These are phyloP conservation scores for Exophiala calicioides DNA, from an alignment of 2,329 filamentous ascomycete genomes.

Conservation along the genomic window DNA sequence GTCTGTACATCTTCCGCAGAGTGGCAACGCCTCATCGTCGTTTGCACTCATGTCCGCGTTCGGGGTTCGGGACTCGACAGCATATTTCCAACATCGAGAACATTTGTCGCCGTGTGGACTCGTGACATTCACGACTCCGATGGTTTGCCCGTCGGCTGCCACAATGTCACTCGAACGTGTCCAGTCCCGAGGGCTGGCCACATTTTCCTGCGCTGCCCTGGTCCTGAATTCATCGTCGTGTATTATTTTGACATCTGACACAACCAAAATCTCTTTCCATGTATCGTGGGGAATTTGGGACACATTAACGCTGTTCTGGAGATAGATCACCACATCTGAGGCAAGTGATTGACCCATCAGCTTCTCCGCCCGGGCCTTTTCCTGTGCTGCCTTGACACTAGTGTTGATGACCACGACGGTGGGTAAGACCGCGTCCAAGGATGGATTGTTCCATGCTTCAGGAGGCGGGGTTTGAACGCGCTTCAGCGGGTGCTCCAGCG, in stretches of 20 bases:
- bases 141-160: constrained; percentile 5
- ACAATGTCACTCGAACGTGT: constrained; percentile 16
- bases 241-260: constrained; percentile 18
- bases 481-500: constrained; percentile 48
- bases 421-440: constrained; percentile 31
- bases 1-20: constrained; percentile 25
- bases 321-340: constrained; percentile 58
- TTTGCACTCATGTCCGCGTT: background rate
- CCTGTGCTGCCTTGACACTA: constrained; percentile 71
- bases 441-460: constrained; percentile 34
- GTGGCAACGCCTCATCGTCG: constrained; percentile 4
- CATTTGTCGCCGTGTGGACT: constrained; percentile 61
- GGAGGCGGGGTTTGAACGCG: constrained; percentile 38
- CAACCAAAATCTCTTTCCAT: constrained; percentile 28
- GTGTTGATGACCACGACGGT: constrained; percentile 55
- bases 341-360: constrained; percentile 79
- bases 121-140: constrained; percentile 13
- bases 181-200: constrained; percentile 11
- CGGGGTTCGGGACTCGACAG: constrained; percentile 35
- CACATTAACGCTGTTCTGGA: constrained; percentile 10
- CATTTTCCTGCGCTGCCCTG: background rate
- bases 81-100: constrained; percentile 83
- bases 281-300: constrained; percentile 20
- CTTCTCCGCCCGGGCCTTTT: constrained; percentile 70
- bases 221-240: background rate